Evolutionary conservation across 2,329 filamentous ascomycete genomes (phyloP).

Genomic region (Fusarium algeriense): DNA sequence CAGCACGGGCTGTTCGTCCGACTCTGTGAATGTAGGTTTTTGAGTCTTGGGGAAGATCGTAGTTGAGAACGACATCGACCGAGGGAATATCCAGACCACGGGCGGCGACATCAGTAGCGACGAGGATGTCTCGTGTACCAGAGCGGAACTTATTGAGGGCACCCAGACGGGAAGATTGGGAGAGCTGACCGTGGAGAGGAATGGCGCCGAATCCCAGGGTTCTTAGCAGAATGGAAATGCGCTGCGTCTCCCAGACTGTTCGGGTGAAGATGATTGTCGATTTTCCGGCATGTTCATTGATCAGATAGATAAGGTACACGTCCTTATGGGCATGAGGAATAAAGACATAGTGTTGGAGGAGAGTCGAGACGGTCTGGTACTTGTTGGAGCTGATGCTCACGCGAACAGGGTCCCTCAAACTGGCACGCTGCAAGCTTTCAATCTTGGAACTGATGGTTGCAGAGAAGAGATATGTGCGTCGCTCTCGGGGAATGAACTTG

Average conservation of each 20-base stretch:
- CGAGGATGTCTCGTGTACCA: slow-evolving; percentile 84
- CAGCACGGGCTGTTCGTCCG: slow-evolving; percentile 87
- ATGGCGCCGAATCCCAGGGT: slow-evolving; percentile 90
- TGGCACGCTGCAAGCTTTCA: slow-evolving; percentile 90
- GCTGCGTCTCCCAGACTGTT: slow-evolving; percentile 91
- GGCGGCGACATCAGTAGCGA: slow-evolving; percentile 94
- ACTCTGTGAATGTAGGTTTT: slow-evolving; percentile 95
- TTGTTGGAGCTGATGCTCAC: slow-evolving; percentile 85
- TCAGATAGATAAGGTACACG: slow-evolving; percentile 84
- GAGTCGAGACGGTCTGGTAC: slow-evolving; percentile 90
- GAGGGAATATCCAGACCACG: slow-evolving; percentile 92
- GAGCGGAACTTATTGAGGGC: slow-evolving; percentile 91
- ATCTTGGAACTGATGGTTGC: slow-evolving; percentile 96
- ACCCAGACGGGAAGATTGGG: slow-evolving; percentile 86
- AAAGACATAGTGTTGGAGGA: slow-evolving; percentile 89
- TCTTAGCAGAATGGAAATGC: slow-evolving; percentile 84
- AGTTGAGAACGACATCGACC: slow-evolving; percentile 90
- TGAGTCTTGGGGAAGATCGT: slow-evolving; percentile 83
- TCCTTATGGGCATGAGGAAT: slow-evolving; percentile 91
- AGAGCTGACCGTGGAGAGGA: slow-evolving; percentile 91
- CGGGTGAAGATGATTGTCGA: slow-evolving; percentile 90
- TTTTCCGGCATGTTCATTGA: slow-evolving; percentile 89
- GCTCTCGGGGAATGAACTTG: slow-evolving; percentile 83
- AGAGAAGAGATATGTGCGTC: slow-evolving; percentile 89
- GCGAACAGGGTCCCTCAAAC: slow-evolving; percentile 83